These are phyloP conservation scores for Rhizomucor pusillus DNA, from an alignment of 371 early-diverging fungal species.

Conservation along the genomic window DNA sequence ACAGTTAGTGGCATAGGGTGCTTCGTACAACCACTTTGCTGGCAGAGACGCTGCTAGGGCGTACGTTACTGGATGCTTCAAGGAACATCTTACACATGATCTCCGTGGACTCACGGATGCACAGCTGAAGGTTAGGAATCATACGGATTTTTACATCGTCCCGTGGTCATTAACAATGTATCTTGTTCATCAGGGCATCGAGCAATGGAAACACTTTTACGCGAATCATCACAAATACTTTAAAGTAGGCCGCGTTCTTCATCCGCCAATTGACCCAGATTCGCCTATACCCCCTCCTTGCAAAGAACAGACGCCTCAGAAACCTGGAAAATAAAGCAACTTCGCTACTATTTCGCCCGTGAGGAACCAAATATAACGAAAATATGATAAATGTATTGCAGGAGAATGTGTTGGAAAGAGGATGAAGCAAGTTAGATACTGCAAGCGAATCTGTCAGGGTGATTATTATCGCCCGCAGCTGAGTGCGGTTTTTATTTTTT, in stretches of 20 bases:
- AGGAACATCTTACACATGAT: constrained; percentile 92
- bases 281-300: constrained; percentile 74
- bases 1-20: constrained; percentile 43
- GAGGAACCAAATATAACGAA: too few relatives aligned
- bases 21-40: constrained; percentile 87
- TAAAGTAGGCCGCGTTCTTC: constrained; percentile 79
- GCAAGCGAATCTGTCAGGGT: too few relatives aligned
- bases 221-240: constrained; percentile 80
- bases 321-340: constrained; percentile 26
- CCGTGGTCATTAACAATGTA: neutral
- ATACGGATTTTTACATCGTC: too few relatives aligned
- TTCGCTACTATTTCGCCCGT: too few relatives aligned
- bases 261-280: constrained; percentile 76
- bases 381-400: too few relatives aligned
- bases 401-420: too few relatives aligned
- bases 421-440: too few relatives aligned
- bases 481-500: too few relatives aligned
- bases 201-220: constrained; percentile 90
- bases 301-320: constrained; percentile 28
- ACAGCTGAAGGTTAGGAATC: constrained; percentile 51
- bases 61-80: constrained; percentile 92
- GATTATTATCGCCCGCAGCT: too few relatives aligned
- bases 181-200: constrained; percentile 50
- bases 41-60: constrained; percentile 93
- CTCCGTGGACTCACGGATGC: constrained; percentile 74